phyloP scores from a whole-genome alignment of 257 asterid species.

The Solanum raphanifolium region DNA sequence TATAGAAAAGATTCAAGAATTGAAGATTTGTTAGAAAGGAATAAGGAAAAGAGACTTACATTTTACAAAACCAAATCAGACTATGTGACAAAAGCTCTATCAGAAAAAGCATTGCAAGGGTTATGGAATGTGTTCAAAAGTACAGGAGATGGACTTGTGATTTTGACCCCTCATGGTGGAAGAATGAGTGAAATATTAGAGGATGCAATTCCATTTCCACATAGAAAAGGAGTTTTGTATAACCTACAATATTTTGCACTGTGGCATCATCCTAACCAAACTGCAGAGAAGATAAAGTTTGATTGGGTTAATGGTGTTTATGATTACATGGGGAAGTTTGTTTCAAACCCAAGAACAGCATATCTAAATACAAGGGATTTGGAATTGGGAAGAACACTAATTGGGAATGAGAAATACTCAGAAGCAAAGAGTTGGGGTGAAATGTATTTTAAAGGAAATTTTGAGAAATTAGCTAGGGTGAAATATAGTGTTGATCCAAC shows the following conservation, averaged over 20 bases:
- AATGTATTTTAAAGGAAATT: slow-evolving; percentile 41
- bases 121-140: slow-evolving; percentile 15
- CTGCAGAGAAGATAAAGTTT: slow-evolving; percentile 1
- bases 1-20: neutral
- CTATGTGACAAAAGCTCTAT: slow-evolving; percentile 24
- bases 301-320: slow-evolving; percentile 32
- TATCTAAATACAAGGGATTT: slow-evolving; percentile 52
- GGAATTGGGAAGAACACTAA: slow-evolving; percentile 37
- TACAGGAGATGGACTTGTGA: slow-evolving; percentile 19
- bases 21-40: neutral
- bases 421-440: slow-evolving; percentile 38
- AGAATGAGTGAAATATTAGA: slow-evolving; percentile 27
- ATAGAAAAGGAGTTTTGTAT: slow-evolving; percentile 33
- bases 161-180: slow-evolving; percentile 57
- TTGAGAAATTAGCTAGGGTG: slow-evolving; percentile 27
- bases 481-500: slow-evolving; percentile 40
- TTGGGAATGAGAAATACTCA: slow-evolving; percentile 10
- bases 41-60: slow-evolving; percentile 9
- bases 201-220: slow-evolving; percentile 47
- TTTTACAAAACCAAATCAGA: slow-evolving; percentile 50
- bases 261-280: slow-evolving; percentile 21
- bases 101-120: slow-evolving; percentile 9
- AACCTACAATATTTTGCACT: slow-evolving; percentile 41
- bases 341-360: slow-evolving; percentile 49
- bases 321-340: slow-evolving; percentile 31